Conservation (phyloP, 176 grass and related monocot genomes). For the Echinochloa phyllopogon region DNA sequence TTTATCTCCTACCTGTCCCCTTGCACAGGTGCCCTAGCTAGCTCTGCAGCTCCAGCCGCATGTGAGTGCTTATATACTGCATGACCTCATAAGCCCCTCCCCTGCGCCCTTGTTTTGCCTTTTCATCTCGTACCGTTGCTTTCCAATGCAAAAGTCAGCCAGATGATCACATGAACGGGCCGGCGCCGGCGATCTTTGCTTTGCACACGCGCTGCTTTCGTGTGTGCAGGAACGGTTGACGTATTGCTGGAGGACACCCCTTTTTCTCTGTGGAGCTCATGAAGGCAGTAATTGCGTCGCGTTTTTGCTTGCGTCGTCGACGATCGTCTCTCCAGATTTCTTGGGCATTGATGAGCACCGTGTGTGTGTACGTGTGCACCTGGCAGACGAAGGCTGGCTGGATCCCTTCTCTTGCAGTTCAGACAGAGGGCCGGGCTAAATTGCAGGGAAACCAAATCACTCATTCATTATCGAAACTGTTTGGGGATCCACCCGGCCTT, state of each 20-base stretch:
- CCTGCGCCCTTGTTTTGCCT: not conserved
- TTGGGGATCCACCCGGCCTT: not conserved
- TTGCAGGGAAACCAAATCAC: not conserved
- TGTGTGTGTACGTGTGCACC: not conserved
- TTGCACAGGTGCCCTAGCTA: conserved; percentile 37
- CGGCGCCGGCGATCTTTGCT: conserved; percentile 19
- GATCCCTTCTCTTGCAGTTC: not conserved
- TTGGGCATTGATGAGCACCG: conserved; percentile 57
- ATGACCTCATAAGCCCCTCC: conserved; percentile 41
- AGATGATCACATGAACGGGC: conserved; percentile 53
- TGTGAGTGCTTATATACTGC: conserved; percentile 67
- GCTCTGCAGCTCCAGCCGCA: conserved; percentile 8
- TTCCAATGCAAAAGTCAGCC: conserved; percentile 66
- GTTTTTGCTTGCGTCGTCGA: not conserved
- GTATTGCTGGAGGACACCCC: conserved; percentile 43
- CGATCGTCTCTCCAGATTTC: conserved; percentile 54
- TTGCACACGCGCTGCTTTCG: conserved; percentile 4
- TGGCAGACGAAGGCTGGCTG: not conserved
- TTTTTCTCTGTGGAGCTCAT: conserved; percentile 38
- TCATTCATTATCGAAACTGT: not conserved
- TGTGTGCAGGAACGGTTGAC: conserved; percentile 41
- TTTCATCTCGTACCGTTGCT: conserved; percentile 27
- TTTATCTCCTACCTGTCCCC: conserved; percentile 48
- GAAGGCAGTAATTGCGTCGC: conserved; percentile 49
- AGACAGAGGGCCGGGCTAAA: not conserved